Conservation (phyloP, 306 rosid genomes). For the Pterocarpus macrocarpus region DNA sequence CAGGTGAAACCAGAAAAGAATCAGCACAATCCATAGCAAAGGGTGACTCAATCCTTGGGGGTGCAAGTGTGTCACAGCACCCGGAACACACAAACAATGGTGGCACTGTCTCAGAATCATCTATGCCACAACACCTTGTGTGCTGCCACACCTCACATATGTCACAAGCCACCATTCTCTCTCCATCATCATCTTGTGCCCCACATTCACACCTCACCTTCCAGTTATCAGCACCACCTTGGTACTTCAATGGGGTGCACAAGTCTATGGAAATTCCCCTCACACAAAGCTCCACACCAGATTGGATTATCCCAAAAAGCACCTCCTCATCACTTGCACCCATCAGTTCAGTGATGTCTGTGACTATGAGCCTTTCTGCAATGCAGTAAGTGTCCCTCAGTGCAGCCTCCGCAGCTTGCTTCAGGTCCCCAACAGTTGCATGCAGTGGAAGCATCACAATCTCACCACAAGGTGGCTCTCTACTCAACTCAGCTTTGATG, state of each 20-base stretch:
- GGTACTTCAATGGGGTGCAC: constrained; percentile 61
- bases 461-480: constrained; percentile 64
- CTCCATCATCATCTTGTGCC: constrained; percentile 89
- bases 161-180: constrained; percentile 91
- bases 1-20: constrained; percentile 43
- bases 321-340: constrained; percentile 63
- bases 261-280: constrained; percentile 66
- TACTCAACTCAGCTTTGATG: constrained; percentile 46
- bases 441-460: constrained; percentile 74
- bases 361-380: constrained; percentile 63
- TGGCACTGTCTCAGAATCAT: constrained; percentile 71
- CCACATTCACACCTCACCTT: constrained; percentile 87
- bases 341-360: constrained; percentile 66
- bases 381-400: constrained; percentile 84
- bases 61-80: constrained; percentile 65
- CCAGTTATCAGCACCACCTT: constrained; percentile 81
- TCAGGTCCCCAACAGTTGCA: constrained; percentile 79
- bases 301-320: constrained; percentile 69
- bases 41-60: constrained; percentile 52
- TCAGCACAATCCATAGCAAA: constrained; percentile 48
- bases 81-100: constrained; percentile 78
- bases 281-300: constrained; percentile 68
- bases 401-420: constrained; percentile 72
- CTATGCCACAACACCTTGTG: constrained; percentile 76
- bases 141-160: constrained; percentile 94